These are phyloP conservation scores for Ganoderma lucidum DNA, from an alignment of 1,284 basidiomycete species.

Conservation along the genomic window DNA sequence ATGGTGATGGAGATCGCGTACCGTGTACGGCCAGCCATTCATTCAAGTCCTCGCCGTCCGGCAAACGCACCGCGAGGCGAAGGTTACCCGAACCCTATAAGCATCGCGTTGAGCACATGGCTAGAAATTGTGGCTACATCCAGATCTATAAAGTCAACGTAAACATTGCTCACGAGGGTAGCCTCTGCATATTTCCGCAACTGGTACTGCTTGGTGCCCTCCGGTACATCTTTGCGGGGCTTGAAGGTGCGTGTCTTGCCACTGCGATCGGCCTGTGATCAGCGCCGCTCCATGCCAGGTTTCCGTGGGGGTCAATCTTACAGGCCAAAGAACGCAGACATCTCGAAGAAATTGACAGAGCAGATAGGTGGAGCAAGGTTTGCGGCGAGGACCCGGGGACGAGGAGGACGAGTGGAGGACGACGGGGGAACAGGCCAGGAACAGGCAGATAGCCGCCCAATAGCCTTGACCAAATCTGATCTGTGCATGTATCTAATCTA, in stretches of 20 bases:
- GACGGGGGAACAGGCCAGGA: background rate
- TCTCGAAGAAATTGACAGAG: constrained; percentile 36
- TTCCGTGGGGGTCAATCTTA: constrained; percentile 48
- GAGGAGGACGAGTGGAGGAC: constrained; percentile 17
- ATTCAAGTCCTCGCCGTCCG: constrained; percentile 94
- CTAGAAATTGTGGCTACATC: background rate
- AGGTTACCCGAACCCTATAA: constrained; percentile 91
- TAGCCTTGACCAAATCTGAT: constrained; percentile 4
- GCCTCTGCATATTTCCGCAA: constrained; percentile 97
- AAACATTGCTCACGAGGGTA: constrained; percentile 73
- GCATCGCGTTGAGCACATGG: background rate
- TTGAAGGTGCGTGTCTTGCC: constrained; percentile 97
- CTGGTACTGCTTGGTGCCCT: constrained; percentile 97
- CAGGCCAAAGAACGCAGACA: constrained; percentile 90
- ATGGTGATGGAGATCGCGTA: constrained; percentile 49
- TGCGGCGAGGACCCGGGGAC: background rate
- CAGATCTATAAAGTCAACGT: background rate
- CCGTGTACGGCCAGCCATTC: constrained; percentile 98
- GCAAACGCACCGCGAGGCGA: constrained; percentile 87
- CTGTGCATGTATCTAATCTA: constrained; percentile 10
- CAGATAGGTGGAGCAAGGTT: background rate
- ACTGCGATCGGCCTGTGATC: constrained; percentile 46
- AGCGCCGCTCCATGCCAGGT: constrained; percentile 9
- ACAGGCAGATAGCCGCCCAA: constrained; percentile 22
- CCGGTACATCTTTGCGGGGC: constrained; percentile 93